Percentiles rank a stretch among this genome's conserved stretches.
phyloP scores from a whole-genome alignment of 2,329 filamentous ascomycete genomes.

The Pseudocercospora fuligena region DNA sequence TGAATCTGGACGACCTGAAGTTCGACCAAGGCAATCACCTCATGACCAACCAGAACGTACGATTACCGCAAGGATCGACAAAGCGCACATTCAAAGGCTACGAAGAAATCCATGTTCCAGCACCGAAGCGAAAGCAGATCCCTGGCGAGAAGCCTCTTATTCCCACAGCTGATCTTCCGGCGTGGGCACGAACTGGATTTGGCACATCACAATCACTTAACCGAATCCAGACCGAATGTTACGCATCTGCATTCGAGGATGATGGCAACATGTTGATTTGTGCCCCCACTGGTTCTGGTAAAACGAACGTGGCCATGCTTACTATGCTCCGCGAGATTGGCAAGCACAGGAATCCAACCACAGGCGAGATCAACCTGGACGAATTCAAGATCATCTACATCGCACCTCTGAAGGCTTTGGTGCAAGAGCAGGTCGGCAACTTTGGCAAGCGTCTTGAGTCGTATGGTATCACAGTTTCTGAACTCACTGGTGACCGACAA shows the following conservation, averaged over 20 bases:
- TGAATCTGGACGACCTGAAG: constrained; percentile 93
- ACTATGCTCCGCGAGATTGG: constrained; percentile 95
- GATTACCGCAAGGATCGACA: constrained; percentile 89
- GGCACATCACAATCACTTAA: constrained; percentile 86
- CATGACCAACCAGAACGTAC: constrained; percentile 98
- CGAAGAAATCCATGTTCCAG: constrained; percentile 95
- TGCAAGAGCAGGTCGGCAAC: constrained; percentile 97
- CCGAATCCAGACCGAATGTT: constrained; percentile 94
- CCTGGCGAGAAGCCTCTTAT: constrained; percentile 76
- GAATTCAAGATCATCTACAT: constrained; percentile 99
- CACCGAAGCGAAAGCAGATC: constrained; percentile 85
- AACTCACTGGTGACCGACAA: constrained; percentile 95
- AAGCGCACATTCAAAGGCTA: constrained; percentile 97
- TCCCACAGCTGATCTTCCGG: constrained; percentile 84
- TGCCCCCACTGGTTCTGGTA: constrained; percentile 94
- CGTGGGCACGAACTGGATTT: constrained; percentile 89
- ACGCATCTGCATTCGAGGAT: constrained; percentile 84
- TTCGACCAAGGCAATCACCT: constrained; percentile 98
- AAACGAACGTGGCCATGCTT: constrained; percentile 98
- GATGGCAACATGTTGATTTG: constrained; percentile 98
- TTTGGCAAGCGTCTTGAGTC: constrained; percentile 89
- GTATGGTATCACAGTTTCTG: constrained; percentile 91
- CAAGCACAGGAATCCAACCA: constrained; percentile 86
- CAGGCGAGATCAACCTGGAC: constrained; percentile 93
- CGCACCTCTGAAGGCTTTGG: constrained; percentile 90